These are phyloP conservation scores for Tulasnella sp. DNA, from an alignment of 768 basidiomycete genomes.

Conservation along the genomic window DNA sequence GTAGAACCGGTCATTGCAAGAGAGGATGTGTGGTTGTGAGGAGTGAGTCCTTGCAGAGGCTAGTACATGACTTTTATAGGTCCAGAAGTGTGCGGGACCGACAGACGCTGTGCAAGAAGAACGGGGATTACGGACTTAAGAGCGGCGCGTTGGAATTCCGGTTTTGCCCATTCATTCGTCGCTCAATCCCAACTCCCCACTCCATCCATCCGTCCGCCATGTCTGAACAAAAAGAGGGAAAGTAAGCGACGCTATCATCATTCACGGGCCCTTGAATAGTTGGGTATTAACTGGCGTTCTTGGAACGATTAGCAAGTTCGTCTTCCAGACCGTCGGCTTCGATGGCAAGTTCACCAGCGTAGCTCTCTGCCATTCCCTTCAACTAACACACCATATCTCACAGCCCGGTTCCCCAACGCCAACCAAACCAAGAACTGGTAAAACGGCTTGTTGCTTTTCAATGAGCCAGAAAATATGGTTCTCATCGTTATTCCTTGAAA, in stretches of 20 bases:
- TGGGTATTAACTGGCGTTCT: neutral
- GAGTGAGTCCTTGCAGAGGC: neutral
- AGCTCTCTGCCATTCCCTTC: neutral
- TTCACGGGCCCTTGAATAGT: neutral
- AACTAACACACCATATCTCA: conserved; percentile 27
- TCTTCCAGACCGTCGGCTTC: conserved; percentile 92
- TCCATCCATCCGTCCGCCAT: conserved; percentile 20
- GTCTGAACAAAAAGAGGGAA: conserved; percentile 22
- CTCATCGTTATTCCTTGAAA: neutral
- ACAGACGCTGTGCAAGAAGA: neutral
- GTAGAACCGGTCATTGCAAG: conserved; percentile 6
- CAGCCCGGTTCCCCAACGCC: conserved; percentile 83
- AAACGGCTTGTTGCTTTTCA: conserved; percentile 31
- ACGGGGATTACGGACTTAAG: neutral
- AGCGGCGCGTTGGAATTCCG: neutral
- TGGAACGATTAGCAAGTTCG: conserved; percentile 60
- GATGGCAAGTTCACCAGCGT: conserved; percentile 54
- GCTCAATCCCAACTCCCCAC: neutral
- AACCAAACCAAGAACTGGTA: conserved; percentile 98
- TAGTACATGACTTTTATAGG: neutral
- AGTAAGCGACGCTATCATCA: conserved; percentile 10
- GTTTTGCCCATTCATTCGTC: conserved; percentile 18
- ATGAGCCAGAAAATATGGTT: neutral
- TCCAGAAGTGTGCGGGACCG: neutral
- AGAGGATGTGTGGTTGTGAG: neutral